phyloP scores from a whole-genome alignment of 306 rosid species.

The Arachis stenosperma region DNA sequence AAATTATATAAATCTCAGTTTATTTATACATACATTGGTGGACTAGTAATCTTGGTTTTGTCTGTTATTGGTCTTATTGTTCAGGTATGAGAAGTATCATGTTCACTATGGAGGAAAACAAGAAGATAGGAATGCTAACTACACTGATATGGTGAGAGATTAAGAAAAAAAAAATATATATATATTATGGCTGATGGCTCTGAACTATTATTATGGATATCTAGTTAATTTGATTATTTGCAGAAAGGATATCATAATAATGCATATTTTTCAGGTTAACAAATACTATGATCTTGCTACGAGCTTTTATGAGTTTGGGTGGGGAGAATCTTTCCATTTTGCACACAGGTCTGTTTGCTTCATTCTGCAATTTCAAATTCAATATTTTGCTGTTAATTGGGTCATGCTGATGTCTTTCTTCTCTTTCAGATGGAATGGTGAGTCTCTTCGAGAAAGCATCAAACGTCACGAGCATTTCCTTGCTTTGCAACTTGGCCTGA shows the following conservation, averaged over 20 bases:
- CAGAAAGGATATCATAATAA: slow-evolving; percentile 23
- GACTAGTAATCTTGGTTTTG: background rate
- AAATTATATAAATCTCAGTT: slow-evolving; percentile 1
- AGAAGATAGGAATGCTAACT: slow-evolving; percentile 84
- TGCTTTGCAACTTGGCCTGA: slow-evolving; percentile 70
- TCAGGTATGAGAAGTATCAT: slow-evolving; percentile 97
- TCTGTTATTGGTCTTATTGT: slow-evolving; percentile 34
- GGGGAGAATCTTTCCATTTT: slow-evolving; percentile 92
- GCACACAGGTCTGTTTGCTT: slow-evolving; percentile 56
- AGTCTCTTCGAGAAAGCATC: slow-evolving; percentile 79
- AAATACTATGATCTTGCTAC: slow-evolving; percentile 82
- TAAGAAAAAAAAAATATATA: background rate
- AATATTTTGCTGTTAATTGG: background rate
- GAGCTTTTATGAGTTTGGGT: slow-evolving; percentile 85
- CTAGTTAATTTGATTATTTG: slow-evolving; percentile 20
- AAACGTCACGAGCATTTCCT: slow-evolving; percentile 86
- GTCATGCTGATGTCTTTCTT: slow-evolving; percentile 13
- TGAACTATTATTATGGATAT: slow-evolving; percentile 6
- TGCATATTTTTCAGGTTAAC: slow-evolving; percentile 59
- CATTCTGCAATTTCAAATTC: slow-evolving; percentile 9
- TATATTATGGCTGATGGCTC: background rate
- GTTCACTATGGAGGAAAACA: slow-evolving; percentile 80
- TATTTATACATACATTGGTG: background rate
- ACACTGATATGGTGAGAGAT: slow-evolving; percentile 82
- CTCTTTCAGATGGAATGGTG: slow-evolving; percentile 65